Percentiles rank a stretch among this genome's conserved stretches.
These are phyloP conservation scores for Monosporascus sp. DNA, from an alignment of 2,329 filamentous ascomycete genomes.

Conservation along the genomic window DNA sequence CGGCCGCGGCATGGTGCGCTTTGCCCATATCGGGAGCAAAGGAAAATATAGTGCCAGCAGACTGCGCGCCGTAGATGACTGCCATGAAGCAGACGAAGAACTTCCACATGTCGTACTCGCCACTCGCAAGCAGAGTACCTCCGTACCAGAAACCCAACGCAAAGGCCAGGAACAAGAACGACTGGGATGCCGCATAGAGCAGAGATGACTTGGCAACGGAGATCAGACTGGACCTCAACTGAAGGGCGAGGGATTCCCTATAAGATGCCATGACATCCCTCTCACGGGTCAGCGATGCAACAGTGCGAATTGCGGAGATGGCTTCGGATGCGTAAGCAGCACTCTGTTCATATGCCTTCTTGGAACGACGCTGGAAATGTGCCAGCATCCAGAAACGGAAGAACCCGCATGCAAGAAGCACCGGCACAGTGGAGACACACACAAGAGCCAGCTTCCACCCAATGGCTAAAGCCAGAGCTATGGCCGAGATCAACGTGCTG, in stretches of 20 bases:
- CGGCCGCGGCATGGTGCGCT: slow-evolving; percentile 74
- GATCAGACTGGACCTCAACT: slow-evolving; percentile 62
- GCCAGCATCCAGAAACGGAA: slow-evolving; percentile 81
- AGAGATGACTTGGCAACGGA: slow-evolving; percentile 72
- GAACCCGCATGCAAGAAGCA: slow-evolving; percentile 77
- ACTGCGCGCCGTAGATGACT: slow-evolving; percentile 87
- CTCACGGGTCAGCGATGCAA: slow-evolving; percentile 86
- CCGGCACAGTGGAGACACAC: slow-evolving; percentile 70
- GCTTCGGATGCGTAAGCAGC: slow-evolving; percentile 90
- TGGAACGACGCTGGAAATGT: slow-evolving; percentile 72
- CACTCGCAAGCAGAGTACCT: slow-evolving; percentile 64
- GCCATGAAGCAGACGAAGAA: slow-evolving; percentile 91
- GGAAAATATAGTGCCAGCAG: slow-evolving; percentile 81
- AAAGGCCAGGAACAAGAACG: slow-evolving; percentile 74
- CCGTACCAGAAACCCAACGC: slow-evolving; percentile 94
- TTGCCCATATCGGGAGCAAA: slow-evolving; percentile 93
- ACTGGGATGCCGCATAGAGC: slow-evolving; percentile 81
- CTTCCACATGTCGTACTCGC: slow-evolving; percentile 72
- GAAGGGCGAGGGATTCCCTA: slow-evolving; percentile 57
- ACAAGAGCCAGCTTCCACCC: slow-evolving; percentile 88
- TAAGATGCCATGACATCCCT: slow-evolving; percentile 72
- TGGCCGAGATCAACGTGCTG: slow-evolving; percentile 73
- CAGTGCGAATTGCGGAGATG: slow-evolving; percentile 88
- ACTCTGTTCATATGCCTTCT: slow-evolving; percentile 72
- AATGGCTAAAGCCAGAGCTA: slow-evolving; percentile 64